phyloP scores from a whole-genome alignment of 768 basidiomycete species.

The Gyrodon lividus region DNA sequence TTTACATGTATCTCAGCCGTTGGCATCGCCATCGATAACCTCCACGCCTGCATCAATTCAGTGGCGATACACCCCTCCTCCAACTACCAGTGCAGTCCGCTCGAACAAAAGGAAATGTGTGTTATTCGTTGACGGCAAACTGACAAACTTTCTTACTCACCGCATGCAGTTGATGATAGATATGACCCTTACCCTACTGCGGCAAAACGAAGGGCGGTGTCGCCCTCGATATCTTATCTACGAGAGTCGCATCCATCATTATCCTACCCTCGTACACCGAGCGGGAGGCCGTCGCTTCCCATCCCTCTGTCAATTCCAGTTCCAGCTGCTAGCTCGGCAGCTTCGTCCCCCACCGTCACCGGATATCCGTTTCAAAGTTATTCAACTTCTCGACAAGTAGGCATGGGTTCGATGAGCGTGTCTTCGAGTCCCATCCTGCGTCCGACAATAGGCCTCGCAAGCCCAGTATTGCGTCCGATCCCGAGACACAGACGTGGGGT shows the following conservation, averaged over 20 bases:
- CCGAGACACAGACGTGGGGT: constrained; percentile 49
- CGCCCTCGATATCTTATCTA: constrained; percentile 70
- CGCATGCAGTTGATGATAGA: constrained; percentile 67
- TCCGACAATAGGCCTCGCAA: constrained; percentile 67
- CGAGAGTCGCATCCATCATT: constrained; percentile 56
- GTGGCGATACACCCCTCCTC: constrained; percentile 83
- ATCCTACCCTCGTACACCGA: constrained; percentile 48
- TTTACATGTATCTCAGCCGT: constrained; percentile 38
- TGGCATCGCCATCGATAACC: constrained; percentile 62
- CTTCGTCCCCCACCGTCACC: constrained; percentile 72
- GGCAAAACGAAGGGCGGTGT: constrained; percentile 80
- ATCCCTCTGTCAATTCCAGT: constrained; percentile 64
- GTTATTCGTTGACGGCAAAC: constrained; percentile 9
- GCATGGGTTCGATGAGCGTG: constrained; percentile 47
- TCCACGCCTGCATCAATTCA: constrained; percentile 54
- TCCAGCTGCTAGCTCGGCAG: constrained; percentile 56
- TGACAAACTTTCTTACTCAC: constrained; percentile 10
- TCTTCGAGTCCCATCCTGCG: constrained; percentile 76
- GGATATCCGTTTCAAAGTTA: constrained; percentile 45
- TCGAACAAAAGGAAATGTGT: constrained; percentile 81
- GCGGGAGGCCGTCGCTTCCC: constrained; percentile 60
- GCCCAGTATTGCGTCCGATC: constrained; percentile 73
- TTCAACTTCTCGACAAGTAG: constrained; percentile 34
- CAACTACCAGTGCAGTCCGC: constrained; percentile 72
- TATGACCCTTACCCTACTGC: constrained; percentile 81